Conservation (phyloP, 2,329 filamentous ascomycete species). For the Purpureocillium lavendulum region DNA sequence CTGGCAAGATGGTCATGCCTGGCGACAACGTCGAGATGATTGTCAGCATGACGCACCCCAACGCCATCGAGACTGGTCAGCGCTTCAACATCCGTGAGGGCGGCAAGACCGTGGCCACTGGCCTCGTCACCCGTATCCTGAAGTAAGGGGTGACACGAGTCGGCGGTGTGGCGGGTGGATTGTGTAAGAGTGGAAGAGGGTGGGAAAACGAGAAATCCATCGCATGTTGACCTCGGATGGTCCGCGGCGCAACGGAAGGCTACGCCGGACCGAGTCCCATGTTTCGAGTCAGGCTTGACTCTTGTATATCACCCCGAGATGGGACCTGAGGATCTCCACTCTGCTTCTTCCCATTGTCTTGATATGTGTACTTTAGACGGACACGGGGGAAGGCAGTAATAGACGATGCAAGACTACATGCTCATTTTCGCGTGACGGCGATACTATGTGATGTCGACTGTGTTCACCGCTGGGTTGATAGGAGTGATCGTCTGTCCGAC, state of each 20-base stretch:
- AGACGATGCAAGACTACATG: constrained; percentile 11
- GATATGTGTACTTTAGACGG: constrained; percentile 26
- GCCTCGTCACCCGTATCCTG: constrained; percentile 68
- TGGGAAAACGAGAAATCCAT: no score
- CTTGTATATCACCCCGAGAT: constrained; percentile 27
- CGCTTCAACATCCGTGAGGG: constrained; percentile 98
- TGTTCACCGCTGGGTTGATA: no score
- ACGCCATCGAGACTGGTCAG: constrained; percentile 85
- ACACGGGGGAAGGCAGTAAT: constrained; percentile 21
- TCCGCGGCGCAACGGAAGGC: constrained; percentile 8
- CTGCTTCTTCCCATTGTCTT: constrained; percentile 30
- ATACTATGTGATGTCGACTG: no score
- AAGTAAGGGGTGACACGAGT: constrained; percentile 30
- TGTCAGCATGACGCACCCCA: constrained; percentile 73
- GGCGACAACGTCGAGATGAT: constrained; percentile 99
- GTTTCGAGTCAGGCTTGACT: constrained; percentile 20
- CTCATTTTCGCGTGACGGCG: no score
- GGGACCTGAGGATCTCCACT: constrained; percentile 31
- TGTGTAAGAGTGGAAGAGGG: no score
- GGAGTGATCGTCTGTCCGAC: no score
- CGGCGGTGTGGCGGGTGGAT: no score
- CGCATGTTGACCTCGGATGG: neutral
- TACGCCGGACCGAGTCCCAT: constrained; percentile 10
- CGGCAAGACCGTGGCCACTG: constrained; percentile 80
- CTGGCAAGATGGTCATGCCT: constrained; percentile 84